phyloP scores from a whole-genome alignment of 805 yeast species.

The Yarrowia phangngaensis region DNA sequence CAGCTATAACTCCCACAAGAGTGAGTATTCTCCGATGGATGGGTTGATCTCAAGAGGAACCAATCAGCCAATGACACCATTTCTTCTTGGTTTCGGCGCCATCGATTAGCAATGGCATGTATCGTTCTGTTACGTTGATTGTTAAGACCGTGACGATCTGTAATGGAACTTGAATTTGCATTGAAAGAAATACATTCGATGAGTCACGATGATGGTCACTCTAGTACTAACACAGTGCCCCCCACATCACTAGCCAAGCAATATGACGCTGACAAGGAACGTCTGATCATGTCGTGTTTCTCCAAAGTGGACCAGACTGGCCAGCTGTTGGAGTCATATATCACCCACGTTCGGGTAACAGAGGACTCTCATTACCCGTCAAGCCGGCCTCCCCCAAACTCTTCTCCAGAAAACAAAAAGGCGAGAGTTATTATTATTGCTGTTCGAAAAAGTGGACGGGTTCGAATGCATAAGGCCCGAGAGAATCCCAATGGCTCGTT shows the following conservation, averaged over 20 bases:
- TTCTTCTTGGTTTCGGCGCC: too few species aligned
- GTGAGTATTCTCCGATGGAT: too few species aligned
- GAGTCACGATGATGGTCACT: too few species aligned
- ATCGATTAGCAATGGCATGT: too few species aligned
- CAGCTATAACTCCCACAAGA: too few species aligned
- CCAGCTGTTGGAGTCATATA: slow-evolving; percentile 51
- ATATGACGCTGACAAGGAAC: slow-evolving; percentile 53
- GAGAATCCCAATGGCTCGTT: slow-evolving; percentile 67
- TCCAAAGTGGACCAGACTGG: slow-evolving; percentile 42
- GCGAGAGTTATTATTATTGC: slow-evolving; percentile 47
- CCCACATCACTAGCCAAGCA: slow-evolving; percentile 47
- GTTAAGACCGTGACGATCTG: too few species aligned
- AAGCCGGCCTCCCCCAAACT: slow-evolving; percentile 58
- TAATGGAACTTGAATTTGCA: too few species aligned
- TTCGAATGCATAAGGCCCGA: slow-evolving; percentile 79
- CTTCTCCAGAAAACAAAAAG: slow-evolving; percentile 51
- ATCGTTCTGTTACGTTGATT: too few species aligned
- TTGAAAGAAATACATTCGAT: too few species aligned
- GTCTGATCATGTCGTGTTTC: slow-evolving; percentile 51
- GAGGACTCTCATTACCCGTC: slow-evolving; percentile 73
- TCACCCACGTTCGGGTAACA: slow-evolving; percentile 69
- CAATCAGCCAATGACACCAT: too few species aligned
- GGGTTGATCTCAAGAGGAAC: too few species aligned
- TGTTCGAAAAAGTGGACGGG: slow-evolving; percentile 60
- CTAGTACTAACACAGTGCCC: slow-evolving; percentile 20